phyloP scores from a whole-genome alignment of 176 grass and related monocot species.

The Aegilops umbellulata region DNA sequence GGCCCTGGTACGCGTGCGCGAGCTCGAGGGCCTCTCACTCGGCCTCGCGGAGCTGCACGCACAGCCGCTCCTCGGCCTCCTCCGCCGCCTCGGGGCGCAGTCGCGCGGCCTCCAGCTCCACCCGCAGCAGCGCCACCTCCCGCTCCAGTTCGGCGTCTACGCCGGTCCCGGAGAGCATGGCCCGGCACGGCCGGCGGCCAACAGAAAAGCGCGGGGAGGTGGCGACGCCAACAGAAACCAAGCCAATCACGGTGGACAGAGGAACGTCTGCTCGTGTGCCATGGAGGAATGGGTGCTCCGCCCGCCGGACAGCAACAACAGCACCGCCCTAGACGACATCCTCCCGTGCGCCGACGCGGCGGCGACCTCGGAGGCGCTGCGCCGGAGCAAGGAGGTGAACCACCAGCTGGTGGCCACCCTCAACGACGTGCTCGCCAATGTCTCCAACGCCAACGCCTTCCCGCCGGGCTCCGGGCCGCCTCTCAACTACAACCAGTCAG shows the following conservation, averaged over 20 bases:
- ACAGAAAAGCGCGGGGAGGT: too few species aligned
- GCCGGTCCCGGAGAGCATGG: too few species aligned
- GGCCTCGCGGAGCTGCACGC: slow-evolving; percentile 60
- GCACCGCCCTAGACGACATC: slow-evolving; percentile 76
- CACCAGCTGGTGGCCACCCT: slow-evolving; percentile 40
- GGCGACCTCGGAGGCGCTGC: slow-evolving; percentile 49
- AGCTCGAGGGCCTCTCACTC: too few species aligned
- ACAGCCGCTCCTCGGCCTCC: slow-evolving; percentile 77
- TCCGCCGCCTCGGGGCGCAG: slow-evolving; percentile 15
- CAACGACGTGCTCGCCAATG: slow-evolving; percentile 46
- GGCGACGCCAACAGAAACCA: too few species aligned
- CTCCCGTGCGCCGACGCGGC: slow-evolving; percentile 68
- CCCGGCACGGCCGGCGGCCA: too few species aligned
- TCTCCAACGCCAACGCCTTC: slow-evolving; percentile 61
- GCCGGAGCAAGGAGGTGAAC: slow-evolving; percentile 54
- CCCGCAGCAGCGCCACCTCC: too few species aligned
- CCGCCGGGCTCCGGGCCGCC: slow-evolving; percentile 20
- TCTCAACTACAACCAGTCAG: slow-evolving; percentile 75
- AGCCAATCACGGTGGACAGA: too few species aligned
- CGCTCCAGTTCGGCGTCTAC: too few species aligned
- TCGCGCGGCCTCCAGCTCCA: too few species aligned
- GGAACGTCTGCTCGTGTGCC: neutral
- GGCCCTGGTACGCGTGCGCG: too few species aligned
- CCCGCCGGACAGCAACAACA: slow-evolving; percentile 16
- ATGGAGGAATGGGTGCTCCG: slow-evolving; percentile 79